Base-by-base conservation (phyloP, 2,329 filamentous ascomycete species). In the Cercospora sesami region DNA sequence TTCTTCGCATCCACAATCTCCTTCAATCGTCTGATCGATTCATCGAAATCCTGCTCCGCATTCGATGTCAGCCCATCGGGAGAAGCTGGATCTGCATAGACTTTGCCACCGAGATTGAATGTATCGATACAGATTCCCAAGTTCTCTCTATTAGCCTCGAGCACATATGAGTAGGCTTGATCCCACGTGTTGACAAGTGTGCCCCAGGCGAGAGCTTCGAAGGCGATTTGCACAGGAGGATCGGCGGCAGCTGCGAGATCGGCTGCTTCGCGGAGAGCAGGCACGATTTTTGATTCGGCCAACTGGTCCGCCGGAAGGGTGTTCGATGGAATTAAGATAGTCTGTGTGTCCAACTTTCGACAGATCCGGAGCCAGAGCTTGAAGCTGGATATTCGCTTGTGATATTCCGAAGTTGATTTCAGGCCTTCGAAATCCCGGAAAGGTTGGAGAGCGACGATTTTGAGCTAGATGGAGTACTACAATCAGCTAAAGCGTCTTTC, bases 381-480 rank as follows among this genome's bases (percentile, higher is more conserved):
- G 14, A 94, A 83, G 71, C 92, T 85, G n/a, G 86, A 81, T 28
- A 93, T 79, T 5, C 87, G 82, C 21, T 81, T 77, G 1, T 79
- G 78, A 73, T 91, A 89, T 66, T 86, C 82, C 12, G 78, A 72
- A 6, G 89, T 82, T 77, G 92, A 87, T 3, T 87, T 67, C 0
- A 93, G 83, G 0, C 91, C 92, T 72, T 93, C 91, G 78, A 90
- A 93, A 79, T 92, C 87, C 80, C 86, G 86, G 75, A 94, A 93
- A 0, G 92, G 91, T 75, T 93, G 91, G 0, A 94, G 83, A 68
- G 87, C 88, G 71, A 92, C 82, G 71, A 92, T 86, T 10, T 80
- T 74, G n/a, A 92, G 82, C 42, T 64, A 33, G 14, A 36, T 1
- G 5, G 0, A 5, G 2, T 23, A 28, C 10, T 3, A 53, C 12